Conservation (phyloP, 257 asterid species). For the Solanum chaucha region DNA sequence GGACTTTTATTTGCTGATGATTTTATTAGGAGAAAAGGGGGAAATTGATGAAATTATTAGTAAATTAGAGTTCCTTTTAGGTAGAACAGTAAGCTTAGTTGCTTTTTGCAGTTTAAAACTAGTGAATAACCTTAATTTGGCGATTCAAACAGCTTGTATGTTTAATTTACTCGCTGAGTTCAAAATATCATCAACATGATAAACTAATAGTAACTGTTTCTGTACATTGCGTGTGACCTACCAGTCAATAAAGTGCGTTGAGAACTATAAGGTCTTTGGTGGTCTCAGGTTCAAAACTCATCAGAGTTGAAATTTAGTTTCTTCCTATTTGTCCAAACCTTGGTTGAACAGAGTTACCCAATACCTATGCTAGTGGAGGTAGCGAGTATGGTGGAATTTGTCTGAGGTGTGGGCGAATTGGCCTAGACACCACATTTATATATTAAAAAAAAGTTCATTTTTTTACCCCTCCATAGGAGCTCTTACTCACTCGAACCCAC, state of each 20-base stretch:
- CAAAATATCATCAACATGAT: not conserved
- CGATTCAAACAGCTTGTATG: not conserved
- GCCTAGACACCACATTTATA: not conserved
- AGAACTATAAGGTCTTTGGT: not conserved
- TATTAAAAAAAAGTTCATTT: not conserved
- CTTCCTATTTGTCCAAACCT: not conserved
- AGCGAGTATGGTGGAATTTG: not conserved
- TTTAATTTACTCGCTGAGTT: not conserved
- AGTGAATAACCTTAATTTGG: not conserved
- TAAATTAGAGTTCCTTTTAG: not conserved
- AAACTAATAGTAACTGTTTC: not conserved
- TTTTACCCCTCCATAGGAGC: not conserved
- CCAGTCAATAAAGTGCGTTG: not conserved
- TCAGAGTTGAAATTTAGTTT: not conserved
- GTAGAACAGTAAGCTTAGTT: not conserved
- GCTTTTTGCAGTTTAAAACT: not conserved
- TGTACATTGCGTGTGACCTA: not conserved
- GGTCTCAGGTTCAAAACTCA: not conserved
- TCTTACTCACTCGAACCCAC: not conserved
- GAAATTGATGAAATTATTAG: not conserved
- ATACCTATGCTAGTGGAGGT: not conserved
- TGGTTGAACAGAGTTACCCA: not conserved
- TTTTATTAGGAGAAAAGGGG: not conserved
- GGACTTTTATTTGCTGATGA: not conserved
- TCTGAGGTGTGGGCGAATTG: not conserved